Conservation (phyloP, 2,329 filamentous ascomycete genomes). For the Fusarium sororula region DNA sequence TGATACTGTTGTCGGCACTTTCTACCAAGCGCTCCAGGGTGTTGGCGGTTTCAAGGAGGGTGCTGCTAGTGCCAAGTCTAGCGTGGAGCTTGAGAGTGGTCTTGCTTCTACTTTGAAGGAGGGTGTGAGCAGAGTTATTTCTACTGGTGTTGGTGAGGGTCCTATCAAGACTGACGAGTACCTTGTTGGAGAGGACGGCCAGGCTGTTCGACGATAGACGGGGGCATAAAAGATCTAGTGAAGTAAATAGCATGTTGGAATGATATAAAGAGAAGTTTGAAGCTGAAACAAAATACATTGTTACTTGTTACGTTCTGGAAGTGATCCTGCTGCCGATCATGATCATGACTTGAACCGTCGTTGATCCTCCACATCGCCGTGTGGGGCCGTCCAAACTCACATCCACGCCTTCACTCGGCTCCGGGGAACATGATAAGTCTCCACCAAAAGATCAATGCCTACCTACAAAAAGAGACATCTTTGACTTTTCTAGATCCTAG, state of each 20-base stretch:
- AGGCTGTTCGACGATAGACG: slow-evolving; percentile 50
- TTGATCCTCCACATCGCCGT: neutral
- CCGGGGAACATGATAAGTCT: neutral
- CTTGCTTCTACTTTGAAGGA: slow-evolving; percentile 74
- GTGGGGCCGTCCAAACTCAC: slow-evolving; percentile 14
- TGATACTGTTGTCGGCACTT: slow-evolving; percentile 76
- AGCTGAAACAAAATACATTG: neutral
- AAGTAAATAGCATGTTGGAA: slow-evolving; percentile 3
- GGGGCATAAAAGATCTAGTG: neutral
- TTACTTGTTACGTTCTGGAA: no score
- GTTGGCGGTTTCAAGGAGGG: slow-evolving; percentile 78
- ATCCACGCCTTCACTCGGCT: neutral
- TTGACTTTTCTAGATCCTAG: neutral
- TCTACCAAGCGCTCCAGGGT: slow-evolving; percentile 72
- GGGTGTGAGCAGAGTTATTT: slow-evolving; percentile 88
- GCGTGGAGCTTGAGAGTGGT: slow-evolving; percentile 70
- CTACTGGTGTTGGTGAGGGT: slow-evolving; percentile 91
- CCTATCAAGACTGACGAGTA: slow-evolving; percentile 82
- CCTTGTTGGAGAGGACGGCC: slow-evolving; percentile 74
- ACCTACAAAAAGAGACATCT: neutral
- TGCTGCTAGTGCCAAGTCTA: slow-evolving; percentile 61
- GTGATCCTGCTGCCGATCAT: neutral
- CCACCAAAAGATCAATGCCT: neutral
- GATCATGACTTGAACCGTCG: neutral
- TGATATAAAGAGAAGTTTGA: neutral